Conservation (phyloP, 2,329 filamentous ascomycete genomes). For the Claviceps arundinis region DNA sequence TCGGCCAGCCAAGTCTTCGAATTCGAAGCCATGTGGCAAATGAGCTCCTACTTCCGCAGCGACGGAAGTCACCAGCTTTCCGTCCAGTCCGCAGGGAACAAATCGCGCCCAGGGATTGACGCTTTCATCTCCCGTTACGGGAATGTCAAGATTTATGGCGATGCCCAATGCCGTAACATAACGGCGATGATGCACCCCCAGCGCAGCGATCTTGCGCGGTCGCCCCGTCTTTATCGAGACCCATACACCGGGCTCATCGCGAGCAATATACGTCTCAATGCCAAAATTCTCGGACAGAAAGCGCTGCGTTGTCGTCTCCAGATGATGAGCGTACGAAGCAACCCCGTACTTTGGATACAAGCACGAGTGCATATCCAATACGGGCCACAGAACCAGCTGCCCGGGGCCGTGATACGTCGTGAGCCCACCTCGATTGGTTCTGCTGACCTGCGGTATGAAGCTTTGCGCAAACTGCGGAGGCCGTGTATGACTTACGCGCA, state of each 20-base stretch:
- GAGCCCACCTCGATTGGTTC: conserved; percentile 72
- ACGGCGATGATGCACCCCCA: conserved; percentile 82
- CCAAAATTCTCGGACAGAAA: conserved; percentile 44
- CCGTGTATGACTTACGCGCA: conserved; percentile 18
- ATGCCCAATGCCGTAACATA: conserved; percentile 77
- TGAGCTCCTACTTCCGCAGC: conserved; percentile 30
- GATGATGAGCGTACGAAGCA: conserved; percentile 60
- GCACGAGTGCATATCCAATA: conserved; percentile 60
- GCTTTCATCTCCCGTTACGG: conserved; percentile 26
- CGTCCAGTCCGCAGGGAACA: conserved; percentile 78
- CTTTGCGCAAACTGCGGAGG: conserved; percentile 13
- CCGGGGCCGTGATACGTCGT: conserved; percentile 94
- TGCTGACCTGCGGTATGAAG: conserved; percentile 46
- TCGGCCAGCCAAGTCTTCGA: conserved; percentile 15
- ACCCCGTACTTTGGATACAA: conserved; percentile 49
- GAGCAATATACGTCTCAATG: conserved; percentile 42
- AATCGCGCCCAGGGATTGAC: conserved; percentile 54
- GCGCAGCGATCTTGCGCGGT: conserved; percentile 66
- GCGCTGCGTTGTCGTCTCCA: conserved; percentile 65
- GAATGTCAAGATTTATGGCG: conserved; percentile 61
- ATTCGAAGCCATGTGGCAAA: conserved; percentile 13
- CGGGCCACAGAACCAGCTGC: conserved; percentile 83
- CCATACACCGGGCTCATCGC: conserved; percentile 84
- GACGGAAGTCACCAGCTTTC: conserved; percentile 67
- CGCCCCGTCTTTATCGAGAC: conserved; percentile 22